Conservation (phyloP, 192 early-diverging fungal species). For the Podila verticillata region DNA sequence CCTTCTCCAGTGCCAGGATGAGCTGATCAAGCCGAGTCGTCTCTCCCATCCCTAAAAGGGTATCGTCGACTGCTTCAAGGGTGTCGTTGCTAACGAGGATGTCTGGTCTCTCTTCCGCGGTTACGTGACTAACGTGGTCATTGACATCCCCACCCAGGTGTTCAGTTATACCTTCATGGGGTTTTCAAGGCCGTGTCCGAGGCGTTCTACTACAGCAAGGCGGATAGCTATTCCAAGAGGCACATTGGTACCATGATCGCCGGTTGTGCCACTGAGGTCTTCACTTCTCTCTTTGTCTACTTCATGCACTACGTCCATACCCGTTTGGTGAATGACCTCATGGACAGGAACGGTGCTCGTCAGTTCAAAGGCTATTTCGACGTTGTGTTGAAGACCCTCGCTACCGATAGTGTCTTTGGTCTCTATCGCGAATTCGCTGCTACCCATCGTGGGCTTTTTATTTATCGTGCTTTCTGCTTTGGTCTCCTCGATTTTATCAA, state of each 20-base stretch:
- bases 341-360: slow-evolving; percentile 78
- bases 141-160: slow-evolving; percentile 98
- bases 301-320: slow-evolving; percentile 97
- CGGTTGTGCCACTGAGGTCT: slow-evolving; percentile 94
- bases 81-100: slow-evolving; percentile 87
- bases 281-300: slow-evolving; percentile 89
- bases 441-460: slow-evolving; percentile 83
- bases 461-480: slow-evolving; percentile 67
- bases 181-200: slow-evolving; percentile 95
- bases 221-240: slow-evolving; percentile 81
- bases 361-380: slow-evolving; percentile 92
- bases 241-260: slow-evolving; percentile 92
- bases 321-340: slow-evolving; percentile 91
- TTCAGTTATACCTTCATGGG: slow-evolving; percentile 98
- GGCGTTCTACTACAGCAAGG: slow-evolving; percentile 65
- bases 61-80: slow-evolving; percentile 89
- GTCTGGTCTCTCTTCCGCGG: slow-evolving; percentile 81
- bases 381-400: slow-evolving; percentile 84
- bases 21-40: slow-evolving; percentile 85
- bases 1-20: slow-evolving; percentile 93
- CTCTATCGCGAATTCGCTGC: slow-evolving; percentile 86
- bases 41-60: slow-evolving; percentile 89
- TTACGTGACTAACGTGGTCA: slow-evolving; percentile 92
- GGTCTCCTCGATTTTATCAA: slow-evolving; percentile 66
- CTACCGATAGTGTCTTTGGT: slow-evolving; percentile 84